Evolutionary conservation across 306 rosid species (phyloP), one percentile per base, ranked within the genome.

Genomic region (Quercus bicolor): DNA sequence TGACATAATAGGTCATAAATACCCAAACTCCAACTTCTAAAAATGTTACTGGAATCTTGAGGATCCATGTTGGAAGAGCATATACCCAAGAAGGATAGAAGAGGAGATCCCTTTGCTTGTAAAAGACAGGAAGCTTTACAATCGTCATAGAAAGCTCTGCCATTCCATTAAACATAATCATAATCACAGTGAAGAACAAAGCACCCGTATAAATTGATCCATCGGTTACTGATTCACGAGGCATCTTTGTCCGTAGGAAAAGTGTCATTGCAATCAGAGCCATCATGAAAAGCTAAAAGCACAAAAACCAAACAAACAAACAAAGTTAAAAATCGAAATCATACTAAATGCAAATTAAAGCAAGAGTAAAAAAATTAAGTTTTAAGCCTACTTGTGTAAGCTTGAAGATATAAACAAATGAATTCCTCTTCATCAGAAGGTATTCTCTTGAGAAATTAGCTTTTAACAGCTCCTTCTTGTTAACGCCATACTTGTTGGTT

Each of bases 21-120:
- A 82, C 86, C 89, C 89, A 85, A 62, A 79, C 56, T 14, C 29
- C 80, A 60, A 77, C 82, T 85, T 85, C 89, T 23, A 79, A 10
- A 26, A 85, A 76, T 23, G 86, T 21, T 40, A 82, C 61, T 14
- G 89, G 89, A 75, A 85, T 85, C 77, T 82, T 82, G 37, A 85
- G 82, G 51, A 85, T 69, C 84, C 86, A 79, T 76, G 84, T 6
- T 20, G 89, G 86, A 15, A 85, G 43, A 48, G 86, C 14, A 56
- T 82, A 85, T 56, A 83, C 80, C 89, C 86, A 85, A 9, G 86
- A 54, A 20, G 89, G 89, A 77, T 57, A 82, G 80, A 85, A 85
- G 18, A 76, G 84, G 52, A 82, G 80, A 73, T 85, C 89, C 60
- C 89, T 82, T 43, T 85, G 89, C 80, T 85, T 85, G 84, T 79